A percentile compares a stretch with the other conserved stretches of the same genome.
Evolutionary conservation across 768 basidiomycete genomes (phyloP).

Genomic region (Kwoniella heveanensis): DNA sequence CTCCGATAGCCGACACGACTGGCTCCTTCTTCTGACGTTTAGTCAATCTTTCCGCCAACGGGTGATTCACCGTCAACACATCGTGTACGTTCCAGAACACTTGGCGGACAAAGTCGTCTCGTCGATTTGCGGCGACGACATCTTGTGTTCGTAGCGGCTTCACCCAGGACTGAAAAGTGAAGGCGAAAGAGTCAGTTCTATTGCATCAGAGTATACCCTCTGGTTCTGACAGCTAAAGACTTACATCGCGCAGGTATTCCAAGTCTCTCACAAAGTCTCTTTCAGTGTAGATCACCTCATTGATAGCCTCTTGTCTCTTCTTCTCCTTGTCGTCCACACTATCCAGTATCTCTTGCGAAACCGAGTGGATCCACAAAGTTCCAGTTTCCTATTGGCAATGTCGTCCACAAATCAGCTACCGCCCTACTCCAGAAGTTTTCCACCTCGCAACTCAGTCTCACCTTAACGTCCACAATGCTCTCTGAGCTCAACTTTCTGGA

Average conservation of each 20-base stretch:
- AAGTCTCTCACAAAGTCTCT: slow-evolving; percentile 96
- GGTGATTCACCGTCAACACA: slow-evolving; percentile 85
- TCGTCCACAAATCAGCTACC: not conserved
- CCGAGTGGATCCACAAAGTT: slow-evolving; percentile 92
- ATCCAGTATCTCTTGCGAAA: slow-evolving; percentile 89
- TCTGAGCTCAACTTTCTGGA: slow-evolving; percentile 80
- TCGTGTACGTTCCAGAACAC: slow-evolving; percentile 98
- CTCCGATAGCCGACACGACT: slow-evolving; percentile 87
- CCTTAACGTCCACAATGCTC: slow-evolving; percentile 76
- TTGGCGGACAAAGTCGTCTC: slow-evolving; percentile 83
- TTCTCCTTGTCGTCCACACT: slow-evolving; percentile 91
- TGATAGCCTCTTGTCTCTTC: slow-evolving; percentile 95
- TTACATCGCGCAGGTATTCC: slow-evolving; percentile 93
- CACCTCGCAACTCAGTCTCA: slow-evolving; percentile 56
- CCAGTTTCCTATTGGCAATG: slow-evolving; percentile 65
- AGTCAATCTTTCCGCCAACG: slow-evolving; percentile 87
- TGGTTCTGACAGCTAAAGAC: too few relatives aligned
- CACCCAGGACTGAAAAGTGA: slow-evolving; percentile 72
- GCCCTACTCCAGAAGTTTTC: not conserved
- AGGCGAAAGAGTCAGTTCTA: slow-evolving; percentile 4
- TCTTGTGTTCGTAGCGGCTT: slow-evolving; percentile 72
- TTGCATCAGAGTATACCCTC: not conserved
- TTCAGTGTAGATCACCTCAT: slow-evolving; percentile 91
- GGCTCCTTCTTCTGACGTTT: slow-evolving; percentile 95
- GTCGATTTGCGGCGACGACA: slow-evolving; percentile 72